Evolutionary conservation across 2,329 filamentous ascomycete genomes (phyloP), one percentile per base, ranked within the genome.

Genomic region (Beauveria australis): DNA sequence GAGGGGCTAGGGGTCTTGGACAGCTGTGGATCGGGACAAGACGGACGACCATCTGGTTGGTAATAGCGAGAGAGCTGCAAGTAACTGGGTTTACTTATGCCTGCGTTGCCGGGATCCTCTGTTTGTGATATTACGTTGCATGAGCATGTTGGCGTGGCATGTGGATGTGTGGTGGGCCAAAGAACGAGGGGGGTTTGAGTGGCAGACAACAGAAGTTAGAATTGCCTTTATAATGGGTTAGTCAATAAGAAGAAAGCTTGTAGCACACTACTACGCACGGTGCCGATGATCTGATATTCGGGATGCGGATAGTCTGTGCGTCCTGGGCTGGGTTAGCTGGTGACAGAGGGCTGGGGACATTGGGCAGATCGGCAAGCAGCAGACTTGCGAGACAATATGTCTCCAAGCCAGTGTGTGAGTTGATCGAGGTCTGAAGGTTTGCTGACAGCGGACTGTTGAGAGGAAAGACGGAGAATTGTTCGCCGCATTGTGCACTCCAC

Each of bases 1-100:
- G 33, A 59, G 57, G 57, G 48, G 57, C 57, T 33, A 46, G 19
- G 57, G 57, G 57, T 59, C 57, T 53, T 49, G 57, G 33, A 44
- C 24, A 26, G n/a, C 22, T 51, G 57, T 59, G 57, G 57, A 59
- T 37, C 57, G 41, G 26, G 37, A 43, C 48, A n/a, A 53, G 56
- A 59, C 40, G 47, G 56, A 47, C 49, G 37, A n/a, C 47, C 49
- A 47, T 53, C 48, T 59, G 57, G 57, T 59, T 59, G 57, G 57
- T 6, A 37, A 37, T 30, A 46, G 57, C 47, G 48, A 59, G 40
- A 37, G 33, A 53, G 49, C 40, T 46, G 56, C 57, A 53, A 26
- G 48, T 43, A 18, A 41, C 53, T 53, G 57, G 57, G 40, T 37
- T 37, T 37, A 37, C 1, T 59, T 53, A 18, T 40, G 26, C 18